Percentiles rank a stretch among this genome's conserved stretches.
Evolutionary conservation across 768 basidiomycete species (phyloP).

Genomic region (Leccinum subtestaceum): DNA sequence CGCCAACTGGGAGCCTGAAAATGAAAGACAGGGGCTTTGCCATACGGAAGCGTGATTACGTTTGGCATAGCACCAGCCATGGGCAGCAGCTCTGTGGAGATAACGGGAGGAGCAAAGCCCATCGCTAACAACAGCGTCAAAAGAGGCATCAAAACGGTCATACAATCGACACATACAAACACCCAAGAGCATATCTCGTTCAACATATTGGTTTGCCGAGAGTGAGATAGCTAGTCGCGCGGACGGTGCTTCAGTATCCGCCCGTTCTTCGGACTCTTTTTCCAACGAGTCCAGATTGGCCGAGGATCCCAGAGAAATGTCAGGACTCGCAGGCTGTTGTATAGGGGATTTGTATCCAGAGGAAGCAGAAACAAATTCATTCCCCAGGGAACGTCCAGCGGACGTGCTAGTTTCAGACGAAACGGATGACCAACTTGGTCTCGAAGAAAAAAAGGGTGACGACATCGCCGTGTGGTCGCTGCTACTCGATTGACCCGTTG

Average conservation of each 20-base stretch:
- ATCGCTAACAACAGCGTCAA: conserved; percentile 47
- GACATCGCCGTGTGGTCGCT: conserved; percentile 17
- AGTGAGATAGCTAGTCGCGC: conserved; percentile 12
- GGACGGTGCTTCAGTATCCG: conserved; percentile 9
- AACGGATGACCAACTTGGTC: conserved; percentile 23
- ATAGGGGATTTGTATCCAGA: conserved; percentile 20
- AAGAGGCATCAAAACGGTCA: not conserved
- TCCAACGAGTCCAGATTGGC: conserved; percentile 14
- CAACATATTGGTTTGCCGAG: conserved; percentile 47
- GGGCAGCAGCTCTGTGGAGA: conserved; percentile 44
- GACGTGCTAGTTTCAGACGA: conserved; percentile 25
- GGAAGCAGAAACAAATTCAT: conserved; percentile 11
- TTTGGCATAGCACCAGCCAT: conserved; percentile 63
- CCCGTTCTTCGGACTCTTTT: conserved; percentile 20
- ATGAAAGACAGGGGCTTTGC: conserved; percentile 64
- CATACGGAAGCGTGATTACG: conserved; percentile 71
- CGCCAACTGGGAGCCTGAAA: conserved; percentile 75
- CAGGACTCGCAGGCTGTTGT: conserved; percentile 23
- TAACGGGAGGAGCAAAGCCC: conserved; percentile 59
- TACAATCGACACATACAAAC: conserved; percentile 53
- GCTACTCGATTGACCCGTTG: conserved; percentile 15
- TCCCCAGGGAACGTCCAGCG: conserved; percentile 11
- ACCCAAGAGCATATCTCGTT: conserved; percentile 53
- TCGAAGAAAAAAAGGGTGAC: conserved; percentile 7
- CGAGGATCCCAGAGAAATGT: conserved; percentile 18